Evolutionary conservation across 768 basidiomycete species (phyloP).

Genomic region (Tricholoma bakamatsutake): DNA sequence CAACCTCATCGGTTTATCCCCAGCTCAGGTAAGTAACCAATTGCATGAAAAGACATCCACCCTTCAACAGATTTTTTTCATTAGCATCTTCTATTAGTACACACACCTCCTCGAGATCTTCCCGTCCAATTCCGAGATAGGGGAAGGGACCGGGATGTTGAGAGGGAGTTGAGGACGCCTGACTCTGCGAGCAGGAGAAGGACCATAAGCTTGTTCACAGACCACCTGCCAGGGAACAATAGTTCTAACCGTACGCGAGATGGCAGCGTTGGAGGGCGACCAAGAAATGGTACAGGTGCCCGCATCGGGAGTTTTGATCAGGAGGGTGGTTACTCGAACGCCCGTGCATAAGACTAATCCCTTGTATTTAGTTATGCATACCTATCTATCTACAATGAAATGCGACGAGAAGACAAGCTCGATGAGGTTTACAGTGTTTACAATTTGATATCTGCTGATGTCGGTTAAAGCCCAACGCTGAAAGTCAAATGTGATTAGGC

Average conservation of each 20-base stretch:
- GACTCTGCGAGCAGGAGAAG: conserved; percentile 30
- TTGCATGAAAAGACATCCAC: background rate
- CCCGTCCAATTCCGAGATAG: conserved; percentile 18
- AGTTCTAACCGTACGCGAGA: conserved; percentile 17
- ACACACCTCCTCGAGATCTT: conserved; percentile 55
- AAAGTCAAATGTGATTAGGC: background rate
- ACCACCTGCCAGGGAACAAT: background rate
- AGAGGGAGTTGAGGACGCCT: conserved; percentile 25
- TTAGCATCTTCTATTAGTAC: conserved; percentile 61
- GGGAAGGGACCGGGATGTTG: conserved; percentile 30
- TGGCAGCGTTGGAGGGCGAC: conserved; percentile 17
- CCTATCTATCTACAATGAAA: background rate
- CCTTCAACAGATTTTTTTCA: conserved; percentile 4
- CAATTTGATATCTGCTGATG: too few species aligned
- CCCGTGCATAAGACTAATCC: background rate
- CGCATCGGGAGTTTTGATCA: conserved; percentile 20
- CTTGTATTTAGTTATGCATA: background rate
- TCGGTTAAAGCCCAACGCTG: too few species aligned
- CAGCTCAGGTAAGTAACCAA: conserved; percentile 51
- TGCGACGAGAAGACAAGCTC: background rate
- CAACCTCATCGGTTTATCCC: conserved; percentile 64
- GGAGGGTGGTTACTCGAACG: conserved; percentile 4
- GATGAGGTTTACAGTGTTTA: too few species aligned
- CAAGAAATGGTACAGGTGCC: conserved; percentile 13
- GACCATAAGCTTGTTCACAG: conserved; percentile 33